phyloP scores from a whole-genome alignment of 495 filamentous ascomycete genomes.

The Penicillium cinerascens region DNA sequence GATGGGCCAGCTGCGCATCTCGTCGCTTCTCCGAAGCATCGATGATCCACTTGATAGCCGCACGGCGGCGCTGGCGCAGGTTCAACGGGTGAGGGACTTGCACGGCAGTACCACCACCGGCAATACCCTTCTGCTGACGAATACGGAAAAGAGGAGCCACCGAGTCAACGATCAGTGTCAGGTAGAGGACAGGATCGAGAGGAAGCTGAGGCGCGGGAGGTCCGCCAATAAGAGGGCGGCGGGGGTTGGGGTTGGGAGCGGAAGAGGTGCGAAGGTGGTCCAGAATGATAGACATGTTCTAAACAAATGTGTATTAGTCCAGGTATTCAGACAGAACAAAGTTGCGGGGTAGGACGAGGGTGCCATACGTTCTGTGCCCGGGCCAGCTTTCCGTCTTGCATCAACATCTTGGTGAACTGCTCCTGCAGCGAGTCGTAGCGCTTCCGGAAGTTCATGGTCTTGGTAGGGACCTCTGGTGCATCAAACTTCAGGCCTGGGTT shows the following conservation, averaged over 20 bases:
- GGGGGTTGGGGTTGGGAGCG: conserved; percentile 65
- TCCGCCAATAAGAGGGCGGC: conserved; percentile 65
- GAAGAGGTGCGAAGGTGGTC: conserved; percentile 81
- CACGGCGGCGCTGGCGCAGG: conserved; percentile 68
- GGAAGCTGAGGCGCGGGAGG: conserved; percentile 73
- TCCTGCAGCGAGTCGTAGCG: conserved; percentile 78
- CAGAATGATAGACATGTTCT: conserved; percentile 86
- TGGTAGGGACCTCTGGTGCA: conserved; percentile 62
- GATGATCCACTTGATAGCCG: conserved; percentile 83
- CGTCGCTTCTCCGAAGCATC: conserved; percentile 70
- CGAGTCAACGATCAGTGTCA: conserved; percentile 89
- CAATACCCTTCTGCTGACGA: conserved; percentile 67
- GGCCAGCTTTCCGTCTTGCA: conserved; percentile 82
- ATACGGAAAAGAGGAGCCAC: conserved; percentile 87
- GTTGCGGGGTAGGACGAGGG: background rate
- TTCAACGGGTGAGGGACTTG: conserved; percentile 77
- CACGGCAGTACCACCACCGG: conserved; percentile 79
- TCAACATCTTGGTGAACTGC: conserved; percentile 85
- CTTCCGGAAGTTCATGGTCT: conserved; percentile 60
- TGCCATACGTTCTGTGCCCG: conserved; percentile 71
- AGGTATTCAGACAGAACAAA: background rate
- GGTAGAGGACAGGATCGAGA: conserved; percentile 71
- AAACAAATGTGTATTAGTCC: conserved; percentile 6
- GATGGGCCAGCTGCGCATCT: conserved; percentile 64
- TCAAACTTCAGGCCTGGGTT: conserved; percentile 67